A percentile compares a stretch with the other conserved stretches of the same genome.
phyloP scores from a whole-genome alignment of 1,284 basidiomycete species.

The Irpex sp. region DNA sequence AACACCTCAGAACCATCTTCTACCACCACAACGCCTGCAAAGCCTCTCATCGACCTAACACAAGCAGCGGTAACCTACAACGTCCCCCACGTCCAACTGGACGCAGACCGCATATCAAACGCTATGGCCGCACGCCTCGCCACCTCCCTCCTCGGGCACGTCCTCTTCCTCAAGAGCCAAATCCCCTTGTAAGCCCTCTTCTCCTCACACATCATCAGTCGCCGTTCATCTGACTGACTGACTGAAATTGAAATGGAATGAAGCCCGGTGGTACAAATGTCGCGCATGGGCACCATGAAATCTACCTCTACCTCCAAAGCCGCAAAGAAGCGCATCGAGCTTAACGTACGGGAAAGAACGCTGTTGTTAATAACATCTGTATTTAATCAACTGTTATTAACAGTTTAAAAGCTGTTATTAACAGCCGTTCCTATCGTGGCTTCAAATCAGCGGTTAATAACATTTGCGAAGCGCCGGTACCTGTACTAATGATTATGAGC shows the following conservation, averaged over 20 bases:
- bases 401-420: no score
- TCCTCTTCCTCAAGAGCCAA: constrained; percentile 72
- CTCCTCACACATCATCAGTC: neutral
- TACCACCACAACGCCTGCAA: neutral
- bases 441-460: no score
- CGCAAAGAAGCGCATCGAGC: constrained; percentile 53
- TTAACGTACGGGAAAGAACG: no score
- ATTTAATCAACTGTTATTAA: no score
- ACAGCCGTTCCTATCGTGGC: no score
- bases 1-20: neutral
- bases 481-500: no score
- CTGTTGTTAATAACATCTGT: no score
- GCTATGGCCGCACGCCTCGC: constrained; percentile 60
- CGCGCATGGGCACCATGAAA: constrained; percentile 39
- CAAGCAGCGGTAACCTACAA: constrained; percentile 1
- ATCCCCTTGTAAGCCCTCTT: constrained; percentile 61
- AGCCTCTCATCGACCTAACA: neutral
- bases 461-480: no score
- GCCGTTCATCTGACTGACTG: neutral
- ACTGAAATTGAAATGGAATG: no score
- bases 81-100: constrained; percentile 44
- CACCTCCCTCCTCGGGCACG: constrained; percentile 56
- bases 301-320: constrained; percentile 41
- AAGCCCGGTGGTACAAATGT: constrained; percentile 63
- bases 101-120: constrained; percentile 47